phyloP scores from a whole-genome alignment of 768 basidiomycete genomes.

The Amanita rubescens region DNA sequence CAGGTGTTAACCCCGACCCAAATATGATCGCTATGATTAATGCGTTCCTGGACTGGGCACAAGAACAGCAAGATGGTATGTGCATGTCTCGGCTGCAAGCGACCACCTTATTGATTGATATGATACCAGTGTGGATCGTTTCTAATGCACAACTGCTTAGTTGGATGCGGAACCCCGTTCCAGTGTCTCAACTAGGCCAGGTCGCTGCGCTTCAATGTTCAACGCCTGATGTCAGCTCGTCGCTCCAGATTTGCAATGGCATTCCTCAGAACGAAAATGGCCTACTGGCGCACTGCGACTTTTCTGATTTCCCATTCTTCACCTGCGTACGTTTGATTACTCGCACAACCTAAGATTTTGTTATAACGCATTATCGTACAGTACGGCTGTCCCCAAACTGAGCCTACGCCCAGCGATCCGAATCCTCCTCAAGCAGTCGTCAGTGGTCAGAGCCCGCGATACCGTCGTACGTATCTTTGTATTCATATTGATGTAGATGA shows the following conservation, averaged over 20 bases:
- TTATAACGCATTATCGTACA: conserved; percentile 17
- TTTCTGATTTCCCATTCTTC: conserved; percentile 71
- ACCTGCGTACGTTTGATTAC: conserved; percentile 51
- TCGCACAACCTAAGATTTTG: background rate
- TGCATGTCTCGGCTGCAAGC: conserved; percentile 1
- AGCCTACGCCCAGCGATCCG: conserved; percentile 52
- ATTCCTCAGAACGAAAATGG: conserved; percentile 63
- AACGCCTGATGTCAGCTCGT: conserved; percentile 48
- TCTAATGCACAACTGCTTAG: conserved; percentile 63
- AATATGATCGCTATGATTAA: conserved; percentile 72
- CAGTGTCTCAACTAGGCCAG: conserved; percentile 48
- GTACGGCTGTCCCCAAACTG: conserved; percentile 64
- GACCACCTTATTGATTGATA: background rate
- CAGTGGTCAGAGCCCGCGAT: conserved; percentile 38
- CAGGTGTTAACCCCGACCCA: conserved; percentile 43
- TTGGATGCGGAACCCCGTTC: conserved; percentile 68
- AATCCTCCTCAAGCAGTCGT: conserved; percentile 54
- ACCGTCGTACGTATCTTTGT: conserved; percentile 39
- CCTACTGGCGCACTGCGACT: conserved; percentile 51
- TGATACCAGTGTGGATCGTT: conserved; percentile 58
- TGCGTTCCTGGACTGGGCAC: conserved; percentile 75
- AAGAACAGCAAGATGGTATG: conserved; percentile 55
- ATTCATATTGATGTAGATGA: background rate
- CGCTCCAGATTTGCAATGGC: conserved; percentile 66
- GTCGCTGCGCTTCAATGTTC: conserved; percentile 55